A percentile compares a stretch with the other conserved stretches of the same genome.
phyloP scores from a whole-genome alignment of 306 rosid species.

The Cucurbita ficifolia region DNA sequence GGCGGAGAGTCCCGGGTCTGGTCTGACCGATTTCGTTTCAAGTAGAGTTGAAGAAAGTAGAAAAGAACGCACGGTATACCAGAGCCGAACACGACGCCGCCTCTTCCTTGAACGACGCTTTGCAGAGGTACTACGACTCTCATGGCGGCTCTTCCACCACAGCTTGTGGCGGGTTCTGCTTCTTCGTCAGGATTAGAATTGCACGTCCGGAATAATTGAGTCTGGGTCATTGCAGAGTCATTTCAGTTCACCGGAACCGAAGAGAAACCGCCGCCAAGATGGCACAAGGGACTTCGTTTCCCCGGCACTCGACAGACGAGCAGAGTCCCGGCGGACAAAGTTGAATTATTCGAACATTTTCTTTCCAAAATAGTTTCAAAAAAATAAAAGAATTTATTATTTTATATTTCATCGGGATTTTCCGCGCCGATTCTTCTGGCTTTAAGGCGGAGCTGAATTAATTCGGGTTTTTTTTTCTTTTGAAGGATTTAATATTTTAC shows the following conservation, averaged over 20 bases:
- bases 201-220: constrained; percentile 1
- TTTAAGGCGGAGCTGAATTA: neutral
- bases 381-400: neutral
- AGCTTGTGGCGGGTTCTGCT: constrained; percentile 7
- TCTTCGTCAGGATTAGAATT: constrained; percentile 4
- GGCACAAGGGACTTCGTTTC: neutral
- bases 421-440: constrained; percentile 6
- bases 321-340: neutral
- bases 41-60: constrained; percentile 64
- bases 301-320: neutral
- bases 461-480: neutral
- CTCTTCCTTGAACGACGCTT: constrained; percentile 79
- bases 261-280: neutral
- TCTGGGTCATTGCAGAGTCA: constrained; percentile 30
- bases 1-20: constrained; percentile 17
- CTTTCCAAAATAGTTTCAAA: neutral
- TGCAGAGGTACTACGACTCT: constrained; percentile 86
- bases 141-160: constrained; percentile 42
- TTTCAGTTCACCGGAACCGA: neutral
- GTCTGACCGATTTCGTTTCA: constrained; percentile 36
- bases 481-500: neutral
- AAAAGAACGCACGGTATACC: constrained; percentile 87
- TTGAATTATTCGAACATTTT: neutral
- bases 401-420: neutral
- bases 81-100: constrained; percentile 79